phyloP scores from a whole-genome alignment of 2,329 filamentous ascomycete species.

The Lachnellula hyalina region DNA sequence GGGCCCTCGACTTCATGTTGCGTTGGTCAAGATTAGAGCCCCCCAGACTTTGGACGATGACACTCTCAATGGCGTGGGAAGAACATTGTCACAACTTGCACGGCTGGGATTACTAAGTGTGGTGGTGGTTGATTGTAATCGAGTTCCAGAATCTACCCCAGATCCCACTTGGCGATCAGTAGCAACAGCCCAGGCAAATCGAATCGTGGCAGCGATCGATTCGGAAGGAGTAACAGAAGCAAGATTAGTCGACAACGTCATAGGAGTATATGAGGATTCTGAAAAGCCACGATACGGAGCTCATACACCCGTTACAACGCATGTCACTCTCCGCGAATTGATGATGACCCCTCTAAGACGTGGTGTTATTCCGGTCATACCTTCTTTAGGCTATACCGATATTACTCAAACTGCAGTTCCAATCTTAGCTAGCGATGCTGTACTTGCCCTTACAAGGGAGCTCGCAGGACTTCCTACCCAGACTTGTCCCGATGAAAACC shows the following conservation, averaged over 20 bases:
- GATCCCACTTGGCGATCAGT: conserved; percentile 36
- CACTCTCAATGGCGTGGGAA: conserved; percentile 69
- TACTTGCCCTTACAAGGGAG: conserved; percentile 72
- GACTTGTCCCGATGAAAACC: conserved; percentile 36
- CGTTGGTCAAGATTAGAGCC: conserved; percentile 76
- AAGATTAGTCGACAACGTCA: conserved; percentile 54
- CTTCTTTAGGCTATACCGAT: conserved; percentile 55
- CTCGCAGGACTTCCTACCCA: conserved; percentile 59
- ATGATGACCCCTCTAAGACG: conserved; percentile 62
- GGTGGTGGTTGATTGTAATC: conserved; percentile 69
- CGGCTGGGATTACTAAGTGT: conserved; percentile 77
- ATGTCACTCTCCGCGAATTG: conserved; percentile 43
- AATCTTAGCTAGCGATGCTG: conserved; percentile 55
- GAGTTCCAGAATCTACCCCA: conserved; percentile 14
- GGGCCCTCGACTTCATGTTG: conserved; percentile 58
- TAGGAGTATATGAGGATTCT: conserved; percentile 30
- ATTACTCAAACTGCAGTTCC: conserved; percentile 42
- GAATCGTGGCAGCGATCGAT: conserved; percentile 71
- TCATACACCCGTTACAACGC: conserved; percentile 17
- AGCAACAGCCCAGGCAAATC: conserved; percentile 60
- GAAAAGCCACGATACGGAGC: conserved; percentile 2
- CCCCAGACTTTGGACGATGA: conserved; percentile 65
- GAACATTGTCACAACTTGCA: conserved; percentile 77
- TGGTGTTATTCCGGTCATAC: conserved; percentile 66
- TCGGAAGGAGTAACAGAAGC: conserved; percentile 62